Base-by-base conservation (phyloP, 768 basidiomycete species). In the Leccinum truebloodii region DNA sequence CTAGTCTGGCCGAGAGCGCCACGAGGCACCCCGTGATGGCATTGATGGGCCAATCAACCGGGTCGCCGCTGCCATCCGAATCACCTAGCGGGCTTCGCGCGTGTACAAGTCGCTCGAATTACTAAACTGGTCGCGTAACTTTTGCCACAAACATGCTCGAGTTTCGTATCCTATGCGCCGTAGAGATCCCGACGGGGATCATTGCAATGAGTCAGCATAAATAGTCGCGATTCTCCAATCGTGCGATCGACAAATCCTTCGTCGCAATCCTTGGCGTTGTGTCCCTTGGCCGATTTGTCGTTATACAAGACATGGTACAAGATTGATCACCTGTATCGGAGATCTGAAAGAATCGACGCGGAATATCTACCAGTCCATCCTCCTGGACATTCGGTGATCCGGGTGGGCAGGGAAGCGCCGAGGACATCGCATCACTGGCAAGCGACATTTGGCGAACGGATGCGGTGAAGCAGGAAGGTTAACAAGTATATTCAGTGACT, bases 401-500 rank as follows among this genome's bases (percentile, higher is more conserved):
- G 49, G 26, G 58, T 30, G 44, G 37, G 12, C n/a, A 22, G 6
- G 26, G 61, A 67, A 54, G 52, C 10, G 20, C 66, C 66, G 67
- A 41, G 58, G 51, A 56, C 39, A 52, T 63, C 67, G 66, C 57
- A 66, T 67, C 28, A 30, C 28, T 30, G 28, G 28, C 67, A 56
- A 48, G 28, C 39, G 7, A 35, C 39, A 41, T 13, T 22, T 16
- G 35, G 46, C 53, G 56, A 24, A 41, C 26, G 51, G 55, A 48
- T 39, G 49, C 41, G 46, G 37, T 49, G 18, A 18, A 52, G 44
- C 16, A 2, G 32, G 0, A 49, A 20, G 28, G 49, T 20, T 41
- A 18, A 64, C 13, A 41, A 18, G 18, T 41, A 66, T 66, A 63
- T 52, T 0, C 26, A 63, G 32, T 10, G 28, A 41, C 46, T 16